Evolutionary conservation across 2,329 filamentous ascomycete species (phyloP).

Genomic region (Colletotrichum lupini): DNA sequence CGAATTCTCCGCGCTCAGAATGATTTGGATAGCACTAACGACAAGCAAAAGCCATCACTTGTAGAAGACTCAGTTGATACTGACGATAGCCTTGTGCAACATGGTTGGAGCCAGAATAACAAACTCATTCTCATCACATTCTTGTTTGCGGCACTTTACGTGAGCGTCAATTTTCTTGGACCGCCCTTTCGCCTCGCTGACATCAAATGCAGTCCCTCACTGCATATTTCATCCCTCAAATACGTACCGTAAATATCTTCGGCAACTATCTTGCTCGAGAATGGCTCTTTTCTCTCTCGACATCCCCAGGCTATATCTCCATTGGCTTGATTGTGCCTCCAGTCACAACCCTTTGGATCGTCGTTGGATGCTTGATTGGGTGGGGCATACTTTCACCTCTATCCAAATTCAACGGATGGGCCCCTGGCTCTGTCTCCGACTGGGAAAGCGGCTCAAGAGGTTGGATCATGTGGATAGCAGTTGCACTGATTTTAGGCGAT

Average conservation of each 20-base stretch:
- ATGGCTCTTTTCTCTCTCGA: not conserved
- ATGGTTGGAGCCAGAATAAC: not conserved
- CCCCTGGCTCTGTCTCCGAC: constrained; percentile 1
- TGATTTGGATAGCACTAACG: not conserved
- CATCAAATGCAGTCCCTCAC: not conserved
- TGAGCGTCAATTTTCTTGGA: not conserved
- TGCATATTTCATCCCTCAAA: constrained; percentile 1
- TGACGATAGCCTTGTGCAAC: not conserved
- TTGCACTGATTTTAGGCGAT: constrained; percentile 3
- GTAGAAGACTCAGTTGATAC: not conserved
- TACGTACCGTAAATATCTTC: not conserved
- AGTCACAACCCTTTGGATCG: not conserved
- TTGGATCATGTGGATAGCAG: constrained; percentile 5
- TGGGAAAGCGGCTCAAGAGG: constrained; percentile 9
- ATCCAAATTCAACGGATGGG: not conserved
- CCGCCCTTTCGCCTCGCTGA: not conserved
- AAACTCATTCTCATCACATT: not conserved
- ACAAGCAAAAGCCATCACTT: not conserved
- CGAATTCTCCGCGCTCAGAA: not conserved
- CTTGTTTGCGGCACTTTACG: constrained; percentile 2
- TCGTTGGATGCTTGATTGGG: not conserved
- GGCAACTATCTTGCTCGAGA: not conserved
- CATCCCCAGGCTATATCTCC: not conserved
- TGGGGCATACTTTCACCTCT: constrained; percentile 1
- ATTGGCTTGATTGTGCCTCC: constrained; percentile 9